A percentile compares a stretch with the other conserved stretches of the same genome.
Evolutionary conservation across 2,329 filamentous ascomycete species (phyloP).

Genomic region (Sclerotinia glacialis): DNA sequence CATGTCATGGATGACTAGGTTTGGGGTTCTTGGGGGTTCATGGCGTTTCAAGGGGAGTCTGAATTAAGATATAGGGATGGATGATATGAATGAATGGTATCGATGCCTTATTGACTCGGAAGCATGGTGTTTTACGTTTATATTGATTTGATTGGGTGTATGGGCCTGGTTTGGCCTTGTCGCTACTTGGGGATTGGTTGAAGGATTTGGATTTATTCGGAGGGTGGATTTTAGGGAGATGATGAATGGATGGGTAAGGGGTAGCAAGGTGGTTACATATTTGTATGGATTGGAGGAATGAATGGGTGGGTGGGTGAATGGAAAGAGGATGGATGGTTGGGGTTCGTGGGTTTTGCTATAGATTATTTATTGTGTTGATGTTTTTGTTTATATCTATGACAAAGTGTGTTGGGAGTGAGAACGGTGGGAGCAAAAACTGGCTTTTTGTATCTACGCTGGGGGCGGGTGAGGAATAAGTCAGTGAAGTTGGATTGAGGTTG

Average conservation of each 20-base stretch:
- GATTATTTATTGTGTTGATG: too few species aligned
- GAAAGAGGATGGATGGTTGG: too few species aligned
- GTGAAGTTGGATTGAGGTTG: not conserved
- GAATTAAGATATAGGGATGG: constrained; percentile 6
- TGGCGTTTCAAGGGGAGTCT: not conserved
- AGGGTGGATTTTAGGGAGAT: too few species aligned
- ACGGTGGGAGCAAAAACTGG: not conserved
- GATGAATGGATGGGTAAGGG: too few species aligned
- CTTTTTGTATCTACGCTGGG: not conserved
- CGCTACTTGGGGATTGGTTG: not conserved
- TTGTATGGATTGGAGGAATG: not conserved
- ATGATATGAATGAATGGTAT: constrained; percentile 11
- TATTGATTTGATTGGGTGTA: constrained; percentile 1
- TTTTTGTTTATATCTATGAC: too few species aligned
- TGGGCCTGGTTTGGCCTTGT: not conserved
- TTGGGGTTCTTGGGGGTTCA: constrained; percentile 2
- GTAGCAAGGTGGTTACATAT: too few species aligned
- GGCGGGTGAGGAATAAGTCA: not conserved
- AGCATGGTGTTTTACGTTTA: constrained; percentile 11
- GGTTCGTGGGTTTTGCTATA: too few species aligned
- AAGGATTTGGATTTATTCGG: not conserved
- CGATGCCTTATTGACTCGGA: constrained; percentile 10
- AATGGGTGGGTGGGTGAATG: not conserved
- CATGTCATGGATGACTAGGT: constrained; percentile 5
- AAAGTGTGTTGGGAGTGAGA: not conserved